phyloP scores from a whole-genome alignment of 495 filamentous ascomycete species.

The Penicillium robsamsonii region DNA sequence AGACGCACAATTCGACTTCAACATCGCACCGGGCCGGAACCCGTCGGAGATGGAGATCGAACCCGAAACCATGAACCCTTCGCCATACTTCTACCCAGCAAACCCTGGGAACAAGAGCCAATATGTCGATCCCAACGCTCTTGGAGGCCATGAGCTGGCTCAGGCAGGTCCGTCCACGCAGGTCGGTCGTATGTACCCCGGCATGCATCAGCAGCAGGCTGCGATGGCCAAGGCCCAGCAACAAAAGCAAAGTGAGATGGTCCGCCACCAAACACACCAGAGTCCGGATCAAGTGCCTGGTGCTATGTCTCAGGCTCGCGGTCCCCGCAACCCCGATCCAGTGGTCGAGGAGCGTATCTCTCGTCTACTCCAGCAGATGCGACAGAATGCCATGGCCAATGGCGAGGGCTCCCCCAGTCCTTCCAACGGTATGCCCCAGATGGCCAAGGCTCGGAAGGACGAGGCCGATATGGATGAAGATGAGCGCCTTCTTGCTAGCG shows the following conservation, averaged over 20 bases:
- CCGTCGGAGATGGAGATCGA: slow-evolving; percentile 56
- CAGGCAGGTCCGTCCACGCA: slow-evolving; percentile 48
- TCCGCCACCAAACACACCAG: slow-evolving; percentile 55
- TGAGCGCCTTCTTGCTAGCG: slow-evolving; percentile 85
- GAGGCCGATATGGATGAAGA: slow-evolving; percentile 99
- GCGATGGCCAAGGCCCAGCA: slow-evolving; percentile 75
- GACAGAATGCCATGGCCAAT: slow-evolving; percentile 57
- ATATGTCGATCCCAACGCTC: slow-evolving; percentile 68
- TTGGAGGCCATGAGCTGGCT: slow-evolving; percentile 57
- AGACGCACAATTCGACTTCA: slow-evolving; percentile 52
- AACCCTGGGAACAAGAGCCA: slow-evolving; percentile 41
- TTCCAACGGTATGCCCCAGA: slow-evolving; percentile 42
- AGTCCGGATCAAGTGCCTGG: slow-evolving; percentile 33
- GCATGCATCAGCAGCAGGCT: slow-evolving; percentile 88
- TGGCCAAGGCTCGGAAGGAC: slow-evolving; percentile 74
- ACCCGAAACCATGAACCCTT: slow-evolving; percentile 61
- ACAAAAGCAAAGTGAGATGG: slow-evolving; percentile 62
- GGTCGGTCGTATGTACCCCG: slow-evolving; percentile 75
- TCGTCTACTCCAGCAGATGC: slow-evolving; percentile 79
- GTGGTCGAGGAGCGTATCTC: slow-evolving; percentile 83
- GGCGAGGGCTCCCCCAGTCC: slow-evolving; percentile 50
- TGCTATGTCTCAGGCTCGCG: slow-evolving; percentile 36
- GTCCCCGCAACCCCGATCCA: slow-evolving; percentile 57
- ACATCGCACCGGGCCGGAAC: slow-evolving; percentile 49
- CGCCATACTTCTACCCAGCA: slow-evolving; percentile 47